These are phyloP conservation scores for Colletotrichum truncatum DNA, from an alignment of 2,329 filamentous ascomycete genomes.

Conservation along the genomic window DNA sequence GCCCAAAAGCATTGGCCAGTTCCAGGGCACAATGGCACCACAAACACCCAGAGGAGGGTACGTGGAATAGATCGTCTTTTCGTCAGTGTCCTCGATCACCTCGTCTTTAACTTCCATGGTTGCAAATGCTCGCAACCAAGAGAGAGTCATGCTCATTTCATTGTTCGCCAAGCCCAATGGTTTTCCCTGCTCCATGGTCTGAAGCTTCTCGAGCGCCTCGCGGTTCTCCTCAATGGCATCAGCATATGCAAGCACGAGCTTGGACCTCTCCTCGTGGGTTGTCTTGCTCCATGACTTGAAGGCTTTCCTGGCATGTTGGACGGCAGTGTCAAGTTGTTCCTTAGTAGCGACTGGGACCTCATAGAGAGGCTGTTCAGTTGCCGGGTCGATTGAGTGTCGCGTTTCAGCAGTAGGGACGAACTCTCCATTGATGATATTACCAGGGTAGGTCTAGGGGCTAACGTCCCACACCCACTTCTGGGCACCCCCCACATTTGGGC, in stretches of 20 bases:
- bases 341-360: slow-evolving; percentile 39
- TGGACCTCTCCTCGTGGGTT: slow-evolving; percentile 35
- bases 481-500: too few relatives aligned
- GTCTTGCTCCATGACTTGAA: slow-evolving; percentile 42
- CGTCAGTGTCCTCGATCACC: slow-evolving; percentile 48
- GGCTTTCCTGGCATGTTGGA: slow-evolving; percentile 36
- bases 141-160: slow-evolving; percentile 32
- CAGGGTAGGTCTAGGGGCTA: neutral
- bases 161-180: slow-evolving; percentile 30
- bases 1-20: slow-evolving; percentile 52
- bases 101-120: slow-evolving; percentile 44
- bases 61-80: slow-evolving; percentile 33
- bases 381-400: slow-evolving; percentile 41
- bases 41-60: slow-evolving; percentile 48
- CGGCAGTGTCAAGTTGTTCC: slow-evolving; percentile 42
- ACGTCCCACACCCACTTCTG: too few relatives aligned
- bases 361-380: slow-evolving; percentile 41
- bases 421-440: slow-evolving; percentile 37
- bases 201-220: slow-evolving; percentile 34
- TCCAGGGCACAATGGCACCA: slow-evolving; percentile 62
- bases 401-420: slow-evolving; percentile 20
- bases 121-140: slow-evolving; percentile 34
- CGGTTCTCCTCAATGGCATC: slow-evolving; percentile 38
- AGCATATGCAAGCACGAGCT: slow-evolving; percentile 34
- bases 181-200: slow-evolving; percentile 40